A percentile compares a stretch with the other conserved stretches of the same genome.
phyloP scores from a whole-genome alignment of 768 basidiomycete genomes.

The Termitomyces sp. region DNA sequence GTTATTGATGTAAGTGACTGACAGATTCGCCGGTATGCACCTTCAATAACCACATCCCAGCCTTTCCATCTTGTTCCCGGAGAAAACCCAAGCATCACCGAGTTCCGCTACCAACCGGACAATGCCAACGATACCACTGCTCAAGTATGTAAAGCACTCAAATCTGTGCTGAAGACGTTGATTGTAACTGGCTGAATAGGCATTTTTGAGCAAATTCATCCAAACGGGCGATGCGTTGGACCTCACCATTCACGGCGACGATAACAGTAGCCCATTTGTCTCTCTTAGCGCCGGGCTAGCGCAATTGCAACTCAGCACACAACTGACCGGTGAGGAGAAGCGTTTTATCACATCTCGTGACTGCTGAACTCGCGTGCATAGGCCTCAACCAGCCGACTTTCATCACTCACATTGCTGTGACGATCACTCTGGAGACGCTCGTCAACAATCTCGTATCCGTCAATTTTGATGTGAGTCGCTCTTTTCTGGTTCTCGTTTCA shows the following conservation, averaged over 20 bases:
- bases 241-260: conserved; percentile 55
- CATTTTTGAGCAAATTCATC: conserved; percentile 56
- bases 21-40: background rate
- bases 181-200: conserved; percentile 20
- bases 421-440: conserved; percentile 45
- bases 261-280: conserved; percentile 51
- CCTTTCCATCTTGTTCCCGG: conserved; percentile 55
- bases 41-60: conserved; percentile 21
- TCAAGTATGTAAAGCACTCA: conserved; percentile 25
- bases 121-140: conserved; percentile 64
- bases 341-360: background rate
- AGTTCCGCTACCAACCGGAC: conserved; percentile 65
- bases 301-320: conserved; percentile 43
- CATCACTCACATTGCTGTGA: conserved; percentile 50
- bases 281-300: conserved; percentile 53
- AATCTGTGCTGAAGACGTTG: too few relatives aligned
- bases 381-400: conserved; percentile 49
- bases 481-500: background rate
- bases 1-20: conserved; percentile 42
- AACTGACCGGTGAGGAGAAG: conserved; percentile 36
- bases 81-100: conserved; percentile 41
- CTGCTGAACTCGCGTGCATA: conserved; percentile 11
- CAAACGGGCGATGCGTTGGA: conserved; percentile 42
- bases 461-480: conserved; percentile 48
- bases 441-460: conserved; percentile 43